Base-by-base conservation (phyloP, 2,329 filamentous ascomycete species). In the Colletotrichum destructivum region DNA sequence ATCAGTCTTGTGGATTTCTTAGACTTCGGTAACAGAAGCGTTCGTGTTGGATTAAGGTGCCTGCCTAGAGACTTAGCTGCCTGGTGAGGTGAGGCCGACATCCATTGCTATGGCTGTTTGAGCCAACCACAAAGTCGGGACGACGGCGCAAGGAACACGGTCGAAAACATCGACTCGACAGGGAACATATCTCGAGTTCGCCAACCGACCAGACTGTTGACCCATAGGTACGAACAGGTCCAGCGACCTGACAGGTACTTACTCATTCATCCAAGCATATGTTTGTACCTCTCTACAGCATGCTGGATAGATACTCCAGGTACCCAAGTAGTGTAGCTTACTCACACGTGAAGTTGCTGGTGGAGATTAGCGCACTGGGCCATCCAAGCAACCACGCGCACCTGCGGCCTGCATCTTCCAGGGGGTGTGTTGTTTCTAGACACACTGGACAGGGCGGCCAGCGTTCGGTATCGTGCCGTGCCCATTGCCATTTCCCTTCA, bases 301-400 rank as follows among this genome's bases (percentile, higher is more conserved):
- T 9, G 31, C 31, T 35, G 8, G 8, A 9, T 1, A 8, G 31
- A 35, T 0, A 35, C 31, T 35, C 31, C 1, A 2, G 31, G 31
- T 35, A 35, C 31, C 31, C 8, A 35, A 9, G 31, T 35, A 35
- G 31, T 35, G 8, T 35, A 35, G 8, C 31, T 35, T 9, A 35
- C 31, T 35, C 31, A 35, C 31, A 9, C 31, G 31, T 35, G 31
- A 35, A 35, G 31, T 35, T 35, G 31, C 31, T 35, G 9, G 31
- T 35, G 49, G 40, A 66, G 38, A 61, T 62, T 67, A 51, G 62
- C 49, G 55, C 49, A 67, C 31, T 54, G 69, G 54, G 46, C 52
- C 66, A 60, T 59, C 60, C 38, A 57, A 57, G 60, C 69, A 49
- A 63, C 69, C 52, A 69, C 64, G 63, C 63, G 62, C 49, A 51